Evolutionary conservation across 1,139 yeast genomes (phyloP), one percentile per base, ranked within the genome.

Genomic region (Blastobotrys capitulatus): DNA sequence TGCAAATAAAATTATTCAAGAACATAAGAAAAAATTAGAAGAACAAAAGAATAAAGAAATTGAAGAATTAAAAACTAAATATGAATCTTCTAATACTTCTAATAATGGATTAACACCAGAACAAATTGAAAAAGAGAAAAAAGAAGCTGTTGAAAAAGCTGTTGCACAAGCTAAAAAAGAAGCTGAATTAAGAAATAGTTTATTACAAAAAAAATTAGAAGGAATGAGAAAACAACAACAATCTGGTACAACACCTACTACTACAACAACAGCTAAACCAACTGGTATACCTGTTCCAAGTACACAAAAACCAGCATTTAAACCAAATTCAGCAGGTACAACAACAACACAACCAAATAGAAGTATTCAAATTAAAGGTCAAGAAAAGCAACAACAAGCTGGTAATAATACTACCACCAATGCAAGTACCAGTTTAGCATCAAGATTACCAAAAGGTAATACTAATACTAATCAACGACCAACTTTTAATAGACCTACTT

Each of bases 171-270:
- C 57, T 9, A 53, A 56, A 35, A 58, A 56, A 40, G 63, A 63
- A 48, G 51, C 59, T 32, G 61, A 61, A 15, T 64, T 72, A 66
- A 64, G 70, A 44, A 57, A 60, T n/a, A 64, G 60, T 50, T 54
- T 71, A 43, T 50, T 70, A 22, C 61, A 66, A 40, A 55, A 62
- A 35, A 69, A 68, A 55, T 54, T 67, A n/a, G n/a, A n/a, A n/a
- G n/a, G 15, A 66, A 66, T 16, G 66, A 65, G 55, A 58, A 42
- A 20, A 19, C 38, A 35, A 12, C 47, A 16, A n/a, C n/a, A n/a
- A n/a, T n/a, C n/a, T 37, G 40, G 40, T 13, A 10, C 42, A 15
- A 7, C 35, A 12, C 4, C 18, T 5, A 16, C 36, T 5, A 16
- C 18, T 5, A 16, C 36, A 32, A 16, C 40, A 6, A 18, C 40